phyloP scores from a whole-genome alignment of 1,284 basidiomycete genomes.

The Trichosporon asahii region DNA sequence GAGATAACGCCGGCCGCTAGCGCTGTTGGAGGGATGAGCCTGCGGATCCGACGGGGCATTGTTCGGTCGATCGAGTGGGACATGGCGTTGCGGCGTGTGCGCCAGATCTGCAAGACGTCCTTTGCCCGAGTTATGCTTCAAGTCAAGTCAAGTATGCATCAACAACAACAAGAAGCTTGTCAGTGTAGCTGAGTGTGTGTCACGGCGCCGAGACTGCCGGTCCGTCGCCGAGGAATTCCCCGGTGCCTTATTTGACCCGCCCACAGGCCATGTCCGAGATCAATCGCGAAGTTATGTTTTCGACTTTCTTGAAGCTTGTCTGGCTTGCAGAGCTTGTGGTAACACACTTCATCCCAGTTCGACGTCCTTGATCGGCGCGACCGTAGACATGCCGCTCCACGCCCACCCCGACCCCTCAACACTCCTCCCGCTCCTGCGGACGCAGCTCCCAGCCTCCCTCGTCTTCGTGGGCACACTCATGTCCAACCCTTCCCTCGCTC shows the following conservation, averaged over 20 bases:
- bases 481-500: not conserved
- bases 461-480: constrained; percentile 22
- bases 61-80: not conserved
- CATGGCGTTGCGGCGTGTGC: not conserved
- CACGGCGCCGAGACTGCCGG: not conserved
- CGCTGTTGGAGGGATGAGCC: not conserved
- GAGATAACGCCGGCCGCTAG: not conserved
- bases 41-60: not conserved
- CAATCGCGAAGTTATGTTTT: not conserved
- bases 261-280: not conserved
- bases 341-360: too few species aligned
- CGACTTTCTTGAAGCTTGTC: too few species aligned
- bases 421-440: constrained; percentile 23
- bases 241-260: not conserved
- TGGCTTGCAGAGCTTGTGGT: too few species aligned
- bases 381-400: constrained; percentile 22
- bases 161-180: not conserved
- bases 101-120: not conserved
- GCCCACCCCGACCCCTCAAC: constrained; percentile 16
- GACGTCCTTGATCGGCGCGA: too few species aligned
- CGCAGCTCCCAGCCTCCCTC: constrained; percentile 24
- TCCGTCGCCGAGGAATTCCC: not conserved
- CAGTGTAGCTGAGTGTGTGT: not conserved
- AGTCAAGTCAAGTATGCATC: not conserved
- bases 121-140: not conserved